These are phyloP conservation scores for Aegilops umbellulata DNA, from an alignment of 176 grass and related monocot genomes.

Conservation along the genomic window DNA sequence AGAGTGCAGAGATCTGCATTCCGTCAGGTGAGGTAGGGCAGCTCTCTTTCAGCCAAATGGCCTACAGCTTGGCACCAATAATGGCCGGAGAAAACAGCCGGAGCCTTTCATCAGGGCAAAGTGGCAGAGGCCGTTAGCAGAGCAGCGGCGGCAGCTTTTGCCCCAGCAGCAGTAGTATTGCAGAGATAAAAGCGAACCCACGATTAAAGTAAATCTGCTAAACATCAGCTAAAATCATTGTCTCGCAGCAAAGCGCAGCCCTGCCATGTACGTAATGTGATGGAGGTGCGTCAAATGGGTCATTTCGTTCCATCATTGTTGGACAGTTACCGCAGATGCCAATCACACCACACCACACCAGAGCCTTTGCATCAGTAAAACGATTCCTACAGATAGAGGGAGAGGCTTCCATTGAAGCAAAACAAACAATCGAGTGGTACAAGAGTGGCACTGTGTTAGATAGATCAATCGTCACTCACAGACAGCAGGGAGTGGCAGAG, in stretches of 20 bases:
- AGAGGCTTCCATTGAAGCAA: not conserved
- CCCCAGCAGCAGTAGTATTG: not conserved
- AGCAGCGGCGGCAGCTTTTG: constrained; percentile 18
- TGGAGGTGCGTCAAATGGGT: not conserved
- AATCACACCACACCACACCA: not conserved
- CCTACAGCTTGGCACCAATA: constrained; percentile 54
- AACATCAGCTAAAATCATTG: constrained; percentile 17
- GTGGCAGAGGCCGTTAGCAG: constrained; percentile 31
- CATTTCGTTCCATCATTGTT: constrained; percentile 6
- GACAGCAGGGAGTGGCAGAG: not conserved
- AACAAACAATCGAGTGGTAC: not conserved
- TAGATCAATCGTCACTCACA: not conserved
- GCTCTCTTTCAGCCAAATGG: constrained; percentile 17
- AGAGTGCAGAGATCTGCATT: not conserved
- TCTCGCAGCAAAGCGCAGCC: constrained; percentile 22
- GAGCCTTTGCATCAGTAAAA: not conserved
- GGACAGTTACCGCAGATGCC: not conserved
- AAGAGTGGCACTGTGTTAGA: not conserved
- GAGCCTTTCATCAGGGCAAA: constrained; percentile 47
- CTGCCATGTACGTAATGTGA: not conserved
- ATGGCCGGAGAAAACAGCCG: constrained; percentile 28
- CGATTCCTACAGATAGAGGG: not conserved
- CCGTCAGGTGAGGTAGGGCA: not conserved
- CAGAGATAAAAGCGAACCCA: constrained; percentile 3
- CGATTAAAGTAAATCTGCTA: constrained; percentile 9